phyloP scores from a whole-genome alignment of 2,329 filamentous ascomycete genomes.

The Botrytis paeoniae region DNA sequence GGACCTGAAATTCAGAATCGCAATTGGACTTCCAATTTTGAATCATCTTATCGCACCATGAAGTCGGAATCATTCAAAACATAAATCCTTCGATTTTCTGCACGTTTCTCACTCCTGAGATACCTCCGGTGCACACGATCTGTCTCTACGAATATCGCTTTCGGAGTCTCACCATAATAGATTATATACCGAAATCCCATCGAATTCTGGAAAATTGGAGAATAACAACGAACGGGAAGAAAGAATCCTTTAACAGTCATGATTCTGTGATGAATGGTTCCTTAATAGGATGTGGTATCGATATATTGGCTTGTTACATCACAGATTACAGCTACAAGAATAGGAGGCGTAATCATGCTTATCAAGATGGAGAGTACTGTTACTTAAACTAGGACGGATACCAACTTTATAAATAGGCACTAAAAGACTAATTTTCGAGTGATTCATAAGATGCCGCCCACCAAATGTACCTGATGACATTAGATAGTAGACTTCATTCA shows the following conservation, averaged over 20 bases:
- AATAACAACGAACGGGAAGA: constrained; percentile 4
- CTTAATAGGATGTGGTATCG: constrained; percentile 27
- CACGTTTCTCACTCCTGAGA: not conserved
- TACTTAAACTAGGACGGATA: not conserved
- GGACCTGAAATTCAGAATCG: not conserved
- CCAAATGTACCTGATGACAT: constrained; percentile 37
- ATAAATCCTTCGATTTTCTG: not conserved
- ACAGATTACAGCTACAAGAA: constrained; percentile 41
- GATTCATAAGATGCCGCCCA: constrained; percentile 46
- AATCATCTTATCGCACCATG: not conserved
- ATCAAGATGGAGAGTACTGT: constrained; percentile 38
- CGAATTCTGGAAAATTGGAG: not conserved
- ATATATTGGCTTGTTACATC: constrained; percentile 26
- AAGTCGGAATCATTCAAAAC: not conserved
- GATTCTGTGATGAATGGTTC: constrained; percentile 27
- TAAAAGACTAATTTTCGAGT: constrained; percentile 44
- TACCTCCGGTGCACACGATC: not conserved
- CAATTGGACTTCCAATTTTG: not conserved
- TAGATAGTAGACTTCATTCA: constrained; percentile 27
- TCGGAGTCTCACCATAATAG: not conserved
- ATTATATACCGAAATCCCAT: too few relatives aligned
- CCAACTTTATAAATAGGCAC: constrained; percentile 33
- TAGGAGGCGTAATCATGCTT: constrained; percentile 46
- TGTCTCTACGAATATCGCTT: not conserved
- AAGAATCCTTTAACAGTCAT: constrained; percentile 15